A percentile compares a stretch with the other conserved stretches of the same genome.
These are phyloP conservation scores for Leptographium galeiforme DNA, from an alignment of 2,329 filamentous ascomycete species.

Conservation along the genomic window DNA sequence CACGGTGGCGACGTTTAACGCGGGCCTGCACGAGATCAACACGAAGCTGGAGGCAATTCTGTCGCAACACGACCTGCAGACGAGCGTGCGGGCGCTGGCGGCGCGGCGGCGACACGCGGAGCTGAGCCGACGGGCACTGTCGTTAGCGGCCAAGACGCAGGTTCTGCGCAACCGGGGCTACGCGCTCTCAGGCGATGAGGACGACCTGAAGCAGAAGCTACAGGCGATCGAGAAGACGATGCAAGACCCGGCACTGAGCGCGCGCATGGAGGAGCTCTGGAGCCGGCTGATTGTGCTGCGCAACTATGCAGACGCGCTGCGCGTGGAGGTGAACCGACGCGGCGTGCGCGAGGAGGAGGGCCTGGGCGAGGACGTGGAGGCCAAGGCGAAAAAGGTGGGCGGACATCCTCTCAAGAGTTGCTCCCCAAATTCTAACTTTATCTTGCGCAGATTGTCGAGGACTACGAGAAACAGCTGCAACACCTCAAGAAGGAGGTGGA, in stretches of 20 bases:
- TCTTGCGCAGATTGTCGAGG: slow-evolving; percentile 51
- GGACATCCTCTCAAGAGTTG: too few relatives aligned
- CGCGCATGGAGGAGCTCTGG: slow-evolving; percentile 75
- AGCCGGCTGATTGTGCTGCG: slow-evolving; percentile 63
- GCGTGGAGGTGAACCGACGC: slow-evolving; percentile 59
- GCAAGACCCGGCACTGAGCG: slow-evolving; percentile 60
- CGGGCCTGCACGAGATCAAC: slow-evolving; percentile 68
- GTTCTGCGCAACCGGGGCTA: slow-evolving; percentile 71
- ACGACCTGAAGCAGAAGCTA: slow-evolving; percentile 62
- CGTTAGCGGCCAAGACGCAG: slow-evolving; percentile 67
- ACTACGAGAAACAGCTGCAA: slow-evolving; percentile 68
- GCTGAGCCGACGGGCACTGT: slow-evolving; percentile 58
- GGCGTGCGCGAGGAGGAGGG: slow-evolving; percentile 40
- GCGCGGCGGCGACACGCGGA: slow-evolving; percentile 60
- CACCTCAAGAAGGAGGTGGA: slow-evolving; percentile 64
- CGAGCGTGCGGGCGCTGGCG: slow-evolving; percentile 59
- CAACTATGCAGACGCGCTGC: slow-evolving; percentile 58
- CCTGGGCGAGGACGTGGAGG: slow-evolving; percentile 56
- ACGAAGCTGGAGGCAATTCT: slow-evolving; percentile 57
- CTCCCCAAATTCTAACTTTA: too few relatives aligned
- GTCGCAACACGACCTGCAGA: slow-evolving; percentile 62
- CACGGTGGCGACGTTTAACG: slow-evolving; percentile 56
- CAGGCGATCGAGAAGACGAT: slow-evolving; percentile 54
- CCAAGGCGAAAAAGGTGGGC: slow-evolving; percentile 60
- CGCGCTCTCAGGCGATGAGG: slow-evolving; percentile 65